Conservation (phyloP, 495 filamentous ascomycete species). For the Neurospora hispaniola region DNA sequence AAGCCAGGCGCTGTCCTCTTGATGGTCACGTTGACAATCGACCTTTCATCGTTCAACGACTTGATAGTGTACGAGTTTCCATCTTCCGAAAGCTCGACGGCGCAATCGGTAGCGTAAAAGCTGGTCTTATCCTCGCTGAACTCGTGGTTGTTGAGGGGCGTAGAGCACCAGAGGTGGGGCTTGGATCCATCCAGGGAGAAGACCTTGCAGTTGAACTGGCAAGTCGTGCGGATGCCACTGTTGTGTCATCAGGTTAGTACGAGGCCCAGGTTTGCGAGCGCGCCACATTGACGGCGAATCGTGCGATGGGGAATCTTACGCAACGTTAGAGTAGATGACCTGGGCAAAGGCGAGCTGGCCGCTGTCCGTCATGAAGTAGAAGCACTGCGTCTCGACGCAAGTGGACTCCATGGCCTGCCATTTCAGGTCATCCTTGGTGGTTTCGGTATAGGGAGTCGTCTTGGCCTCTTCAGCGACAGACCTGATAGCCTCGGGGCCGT, state of each 20-base stretch:
- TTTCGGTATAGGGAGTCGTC: slow-evolving; percentile 67
- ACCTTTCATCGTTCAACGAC: slow-evolving; percentile 63
- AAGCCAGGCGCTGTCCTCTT: slow-evolving; percentile 71
- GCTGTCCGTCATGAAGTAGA: slow-evolving; percentile 75
- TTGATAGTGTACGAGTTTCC: slow-evolving; percentile 74
- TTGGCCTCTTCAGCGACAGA: slow-evolving; percentile 73
- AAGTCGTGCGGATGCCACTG: slow-evolving; percentile 81
- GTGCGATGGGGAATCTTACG: slow-evolving; percentile 45
- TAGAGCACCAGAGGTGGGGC: slow-evolving; percentile 71
- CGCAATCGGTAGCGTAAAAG: slow-evolving; percentile 76
- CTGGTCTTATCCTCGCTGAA: slow-evolving; percentile 75
- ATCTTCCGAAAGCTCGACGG: slow-evolving; percentile 74
- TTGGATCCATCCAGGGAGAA: slow-evolving; percentile 59
- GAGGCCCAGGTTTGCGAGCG: background rate
- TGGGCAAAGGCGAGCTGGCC: slow-evolving; percentile 72
- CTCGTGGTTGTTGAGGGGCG: slow-evolving; percentile 59
- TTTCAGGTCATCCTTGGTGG: slow-evolving; percentile 65
- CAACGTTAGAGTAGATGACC: slow-evolving; percentile 96
- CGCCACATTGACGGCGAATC: slow-evolving; percentile 5
- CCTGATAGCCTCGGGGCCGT: slow-evolving; percentile 81
- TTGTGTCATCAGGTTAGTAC: slow-evolving; percentile 19
- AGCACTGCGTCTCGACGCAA: slow-evolving; percentile 90
- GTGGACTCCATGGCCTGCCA: slow-evolving; percentile 77
- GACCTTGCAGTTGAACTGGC: slow-evolving; percentile 85
- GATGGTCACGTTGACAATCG: slow-evolving; percentile 74